Evolutionary conservation across 345 rosid genomes (phyloP).

Genomic region (Leavenworthia alabamica): DNA sequence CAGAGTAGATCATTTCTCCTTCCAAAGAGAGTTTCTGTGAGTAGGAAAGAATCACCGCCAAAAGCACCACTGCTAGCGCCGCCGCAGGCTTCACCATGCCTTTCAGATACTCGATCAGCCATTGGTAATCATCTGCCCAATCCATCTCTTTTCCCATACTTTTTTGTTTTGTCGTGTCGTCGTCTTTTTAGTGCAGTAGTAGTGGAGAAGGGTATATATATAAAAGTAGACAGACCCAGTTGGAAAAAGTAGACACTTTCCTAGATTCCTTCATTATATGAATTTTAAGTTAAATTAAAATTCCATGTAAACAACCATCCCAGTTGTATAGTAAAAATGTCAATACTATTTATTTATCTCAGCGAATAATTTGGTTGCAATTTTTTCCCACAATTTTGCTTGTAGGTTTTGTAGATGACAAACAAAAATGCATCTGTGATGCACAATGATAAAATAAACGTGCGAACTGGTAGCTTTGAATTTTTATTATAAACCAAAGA

Average conservation of each 20-base stretch:
- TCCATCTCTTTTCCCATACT: conserved; percentile 5
- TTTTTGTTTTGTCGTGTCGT: conserved; percentile 11
- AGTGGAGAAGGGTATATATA: conserved; percentile 8
- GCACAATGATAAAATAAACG: not conserved
- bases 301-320: not conserved
- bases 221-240: not conserved
- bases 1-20: conserved; percentile 73
- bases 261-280: not conserved
- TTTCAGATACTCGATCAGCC: conserved; percentile 50
- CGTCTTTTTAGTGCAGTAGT: conserved; percentile 4
- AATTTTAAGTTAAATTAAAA: not conserved
- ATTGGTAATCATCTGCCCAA: conserved; percentile 33
- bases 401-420: not conserved
- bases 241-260: not conserved
- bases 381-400: not conserved
- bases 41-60: conserved; percentile 60
- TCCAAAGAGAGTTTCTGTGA: conserved; percentile 64
- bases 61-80: conserved; percentile 62
- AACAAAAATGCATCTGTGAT: not conserved
- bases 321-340: not conserved
- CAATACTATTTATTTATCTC: not conserved
- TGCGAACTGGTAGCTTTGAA: not conserved
- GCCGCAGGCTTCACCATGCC: conserved; percentile 84
- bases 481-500: not conserved
- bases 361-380: too few species aligned